These are phyloP conservation scores for Neonectria magnoliae DNA, from an alignment of 2,329 filamentous ascomycete genomes.

Conservation along the genomic window DNA sequence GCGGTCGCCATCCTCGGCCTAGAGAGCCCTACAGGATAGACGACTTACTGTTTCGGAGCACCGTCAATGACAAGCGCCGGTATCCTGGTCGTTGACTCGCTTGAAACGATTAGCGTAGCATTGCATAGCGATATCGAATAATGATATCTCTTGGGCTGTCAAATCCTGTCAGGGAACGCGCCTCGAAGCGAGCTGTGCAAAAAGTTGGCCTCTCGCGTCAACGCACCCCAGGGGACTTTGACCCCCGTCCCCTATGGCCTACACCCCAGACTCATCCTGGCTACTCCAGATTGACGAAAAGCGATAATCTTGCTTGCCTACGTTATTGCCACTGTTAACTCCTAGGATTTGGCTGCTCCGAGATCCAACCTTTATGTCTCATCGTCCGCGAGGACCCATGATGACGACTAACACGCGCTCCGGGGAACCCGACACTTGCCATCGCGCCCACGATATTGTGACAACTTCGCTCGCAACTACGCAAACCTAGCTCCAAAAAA, in stretches of 20 bases:
- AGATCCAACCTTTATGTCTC: background rate
- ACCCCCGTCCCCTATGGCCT: background rate
- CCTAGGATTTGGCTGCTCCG: background rate
- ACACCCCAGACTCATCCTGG: slow-evolving; percentile 5
- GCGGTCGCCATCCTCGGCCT: background rate
- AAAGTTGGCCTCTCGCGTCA: background rate
- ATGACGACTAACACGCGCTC: background rate
- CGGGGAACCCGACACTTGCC: background rate
- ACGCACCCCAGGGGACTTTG: background rate
- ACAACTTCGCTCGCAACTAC: background rate
- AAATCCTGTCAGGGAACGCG: background rate
- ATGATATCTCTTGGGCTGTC: background rate
- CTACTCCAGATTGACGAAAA: slow-evolving; percentile 21
- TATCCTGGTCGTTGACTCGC: background rate
- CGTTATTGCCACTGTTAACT: slow-evolving; percentile 3
- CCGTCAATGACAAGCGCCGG: background rate
- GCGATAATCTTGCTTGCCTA: slow-evolving; percentile 11
- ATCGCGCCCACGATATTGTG: background rate
- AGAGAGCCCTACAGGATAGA: background rate
- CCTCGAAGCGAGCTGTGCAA: background rate
- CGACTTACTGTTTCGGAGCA: background rate
- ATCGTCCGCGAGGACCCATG: background rate
- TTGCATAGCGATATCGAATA: background rate
- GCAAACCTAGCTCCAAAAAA: background rate
- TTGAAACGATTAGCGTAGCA: background rate